These are phyloP conservation scores for Citrus unshiu DNA, from an alignment of 345 rosid species.

Conservation along the genomic window DNA sequence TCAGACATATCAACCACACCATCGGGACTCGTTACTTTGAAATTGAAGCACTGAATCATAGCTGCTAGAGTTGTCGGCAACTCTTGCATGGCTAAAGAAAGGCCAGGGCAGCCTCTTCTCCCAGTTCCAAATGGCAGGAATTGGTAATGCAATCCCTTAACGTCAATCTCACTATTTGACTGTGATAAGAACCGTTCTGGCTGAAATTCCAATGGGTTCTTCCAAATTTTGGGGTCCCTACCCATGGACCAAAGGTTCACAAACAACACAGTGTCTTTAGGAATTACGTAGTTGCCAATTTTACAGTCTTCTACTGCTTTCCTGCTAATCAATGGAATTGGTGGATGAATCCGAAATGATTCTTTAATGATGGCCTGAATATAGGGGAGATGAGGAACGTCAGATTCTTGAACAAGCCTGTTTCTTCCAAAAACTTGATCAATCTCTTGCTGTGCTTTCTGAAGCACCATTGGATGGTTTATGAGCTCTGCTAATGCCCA, in stretches of 20 bases:
- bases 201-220: slow-evolving; percentile 27
- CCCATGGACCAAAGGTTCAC: slow-evolving; percentile 43
- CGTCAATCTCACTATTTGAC: slow-evolving; percentile 6
- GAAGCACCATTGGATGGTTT: slow-evolving; percentile 31
- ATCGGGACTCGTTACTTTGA: slow-evolving; percentile 10
- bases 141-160: slow-evolving; percentile 37
- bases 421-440: slow-evolving; percentile 24
- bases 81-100: slow-evolving; percentile 39
- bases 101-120: slow-evolving; percentile 47
- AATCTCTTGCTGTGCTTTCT: slow-evolving; percentile 38
- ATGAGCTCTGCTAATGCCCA: slow-evolving; percentile 49
- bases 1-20: slow-evolving; percentile 31
- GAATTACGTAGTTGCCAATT: slow-evolving; percentile 2
- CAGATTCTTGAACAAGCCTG: slow-evolving; percentile 37
- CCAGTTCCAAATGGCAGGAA: slow-evolving; percentile 49
- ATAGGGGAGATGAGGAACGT: slow-evolving; percentile 29
- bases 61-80: slow-evolving; percentile 26
- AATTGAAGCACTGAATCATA: slow-evolving; percentile 48
- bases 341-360: slow-evolving; percentile 46
- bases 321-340: slow-evolving; percentile 38
- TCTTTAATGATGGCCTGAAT: slow-evolving; percentile 44
- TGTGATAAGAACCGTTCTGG: slow-evolving; percentile 37
- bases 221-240: slow-evolving; percentile 40
- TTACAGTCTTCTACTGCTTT: slow-evolving; percentile 22
- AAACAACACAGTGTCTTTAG: slow-evolving; percentile 23